Percentiles rank a stretch among this genome's conserved stretches.
phyloP scores from a whole-genome alignment of 2,329 filamentous ascomycete genomes.

The Botryotinia narcissicola region DNA sequence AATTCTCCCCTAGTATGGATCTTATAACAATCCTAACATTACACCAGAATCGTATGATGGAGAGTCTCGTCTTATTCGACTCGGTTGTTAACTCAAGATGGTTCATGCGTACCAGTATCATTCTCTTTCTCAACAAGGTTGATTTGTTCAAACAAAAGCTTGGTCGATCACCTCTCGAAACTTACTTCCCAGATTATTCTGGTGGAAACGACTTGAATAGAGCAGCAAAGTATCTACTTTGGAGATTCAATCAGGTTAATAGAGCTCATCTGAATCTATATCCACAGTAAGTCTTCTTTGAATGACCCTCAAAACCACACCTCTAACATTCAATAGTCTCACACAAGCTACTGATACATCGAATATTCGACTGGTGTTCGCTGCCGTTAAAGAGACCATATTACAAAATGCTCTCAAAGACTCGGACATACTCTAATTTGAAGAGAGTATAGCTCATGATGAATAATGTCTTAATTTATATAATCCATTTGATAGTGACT shows the following conservation, averaged over 20 bases:
- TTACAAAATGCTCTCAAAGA: slow-evolving; percentile 97
- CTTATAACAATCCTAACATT: slow-evolving; percentile 24
- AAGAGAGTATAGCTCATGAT: slow-evolving; percentile 21
- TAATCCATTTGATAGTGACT: slow-evolving; percentile 27
- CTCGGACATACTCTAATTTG: slow-evolving; percentile 80
- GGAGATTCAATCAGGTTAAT: slow-evolving; percentile 99
- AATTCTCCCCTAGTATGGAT: slow-evolving; percentile 16
- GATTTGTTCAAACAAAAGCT: slow-evolving; percentile 97
- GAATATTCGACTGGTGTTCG: slow-evolving; percentile 96
- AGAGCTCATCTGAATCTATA: slow-evolving; percentile 93
- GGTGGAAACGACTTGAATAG: slow-evolving; percentile 97
- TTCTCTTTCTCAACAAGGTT: slow-evolving; percentile 97
- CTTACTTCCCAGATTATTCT: slow-evolving; percentile 97
- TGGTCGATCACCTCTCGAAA: slow-evolving; percentile 80
- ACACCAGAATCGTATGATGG: slow-evolving; percentile 96
- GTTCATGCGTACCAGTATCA: slow-evolving; percentile 99
- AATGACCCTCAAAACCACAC: not conserved
- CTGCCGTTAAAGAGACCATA: slow-evolving; percentile 97
- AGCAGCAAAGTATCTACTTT: slow-evolving; percentile 94
- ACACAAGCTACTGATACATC: slow-evolving; percentile 99
- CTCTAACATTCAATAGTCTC: slow-evolving; percentile 57
- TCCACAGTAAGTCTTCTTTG: slow-evolving; percentile 72
- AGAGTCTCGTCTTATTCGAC: slow-evolving; percentile 92
- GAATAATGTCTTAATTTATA: slow-evolving; percentile 30
- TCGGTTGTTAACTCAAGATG: slow-evolving; percentile 98